Base-by-base conservation (phyloP, 2,329 filamentous ascomycete species). In the Sporothrix sp. region DNA sequence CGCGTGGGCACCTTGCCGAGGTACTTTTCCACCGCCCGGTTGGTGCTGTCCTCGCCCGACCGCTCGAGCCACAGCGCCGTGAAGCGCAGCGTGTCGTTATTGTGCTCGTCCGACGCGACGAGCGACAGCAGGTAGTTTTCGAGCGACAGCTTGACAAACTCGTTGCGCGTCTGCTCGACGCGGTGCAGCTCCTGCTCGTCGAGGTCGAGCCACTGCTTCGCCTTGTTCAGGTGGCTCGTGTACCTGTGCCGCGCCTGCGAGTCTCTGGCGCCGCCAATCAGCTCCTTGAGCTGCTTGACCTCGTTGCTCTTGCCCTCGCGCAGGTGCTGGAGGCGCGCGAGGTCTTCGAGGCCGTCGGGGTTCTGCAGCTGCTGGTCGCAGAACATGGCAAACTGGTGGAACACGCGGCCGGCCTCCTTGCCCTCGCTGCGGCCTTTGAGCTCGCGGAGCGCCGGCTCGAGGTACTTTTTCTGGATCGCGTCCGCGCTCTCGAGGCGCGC, bases 341-440 rank as follows among this genome's bases (percentile, higher is more conserved):
- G 79, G 60, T 98, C 93, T 63, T 95, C 88, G 1, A 90, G 70
- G 30, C 84, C 81, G 58, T 95, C 88, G 1, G 84, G 78, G 61
- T 91, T 91, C 60, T 95, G 86, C 9, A 98, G 73, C 63, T 98
- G 93, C 60, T 89, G 82, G 63, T 98, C 91, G 61, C 94, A 98
- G 63, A 98, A 98, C 47, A 82, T 78, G 23, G 94, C 93, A 65
- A 97, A 97, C 60, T 95, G 87, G 63, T 96, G 89, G 60, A 89
- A 96, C 1, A 97, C 93, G 57, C 87, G 78, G 1, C 90, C 89
- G 2, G 90, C 86, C 54, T 91, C 86, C 39, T 76, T 73, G 1
- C 85, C 85, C 48, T 81, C 75, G 5, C 69, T 75, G 40, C 78
- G 76, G 2, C 81, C 82, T 59, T 80, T 84, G 7, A 98, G 72